Percentiles rank a stretch among this genome's conserved stretches.
Conservation (phyloP, 2,329 filamentous ascomycete species). For the Colletotrichum filicis region DNA sequence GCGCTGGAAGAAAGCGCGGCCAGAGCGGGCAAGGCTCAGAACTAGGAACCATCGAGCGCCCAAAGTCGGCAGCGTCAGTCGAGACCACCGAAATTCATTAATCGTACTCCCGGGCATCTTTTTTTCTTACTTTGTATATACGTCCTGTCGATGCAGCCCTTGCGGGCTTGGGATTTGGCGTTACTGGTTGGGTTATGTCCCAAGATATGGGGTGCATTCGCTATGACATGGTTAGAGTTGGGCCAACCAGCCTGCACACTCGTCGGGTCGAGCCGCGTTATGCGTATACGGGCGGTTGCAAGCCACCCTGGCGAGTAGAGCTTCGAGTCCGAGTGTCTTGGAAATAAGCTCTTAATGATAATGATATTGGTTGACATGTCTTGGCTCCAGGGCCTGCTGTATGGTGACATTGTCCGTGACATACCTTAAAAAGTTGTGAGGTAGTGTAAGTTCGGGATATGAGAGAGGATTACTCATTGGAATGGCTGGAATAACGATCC, state of each 20-base stretch:
- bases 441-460: background rate
- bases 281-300: slow-evolving; percentile 22
- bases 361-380: slow-evolving; percentile 23
- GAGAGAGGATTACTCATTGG: background rate
- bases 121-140: slow-evolving; percentile 8
- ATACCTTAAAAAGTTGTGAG: background rate
- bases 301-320: slow-evolving; percentile 7
- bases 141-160: background rate
- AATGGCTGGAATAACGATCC: background rate
- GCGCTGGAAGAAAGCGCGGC: slow-evolving; percentile 74
- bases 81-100: slow-evolving; percentile 37
- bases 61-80: slow-evolving; percentile 42
- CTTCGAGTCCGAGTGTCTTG: slow-evolving; percentile 5
- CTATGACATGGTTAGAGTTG: slow-evolving; percentile 27
- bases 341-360: slow-evolving; percentile 32
- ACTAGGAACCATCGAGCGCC: slow-evolving; percentile 70
- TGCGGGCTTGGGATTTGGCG: slow-evolving; percentile 26
- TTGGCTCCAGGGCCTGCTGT: background rate
- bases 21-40: slow-evolving; percentile 78
- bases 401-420: background rate
- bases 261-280: slow-evolving; percentile 22
- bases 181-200: slow-evolving; percentile 12
- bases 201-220: slow-evolving; percentile 23
- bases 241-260: background rate
- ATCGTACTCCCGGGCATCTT: background rate